Conservation (phyloP, 2,329 filamentous ascomycete species). For the Colletotrichum navitas region DNA sequence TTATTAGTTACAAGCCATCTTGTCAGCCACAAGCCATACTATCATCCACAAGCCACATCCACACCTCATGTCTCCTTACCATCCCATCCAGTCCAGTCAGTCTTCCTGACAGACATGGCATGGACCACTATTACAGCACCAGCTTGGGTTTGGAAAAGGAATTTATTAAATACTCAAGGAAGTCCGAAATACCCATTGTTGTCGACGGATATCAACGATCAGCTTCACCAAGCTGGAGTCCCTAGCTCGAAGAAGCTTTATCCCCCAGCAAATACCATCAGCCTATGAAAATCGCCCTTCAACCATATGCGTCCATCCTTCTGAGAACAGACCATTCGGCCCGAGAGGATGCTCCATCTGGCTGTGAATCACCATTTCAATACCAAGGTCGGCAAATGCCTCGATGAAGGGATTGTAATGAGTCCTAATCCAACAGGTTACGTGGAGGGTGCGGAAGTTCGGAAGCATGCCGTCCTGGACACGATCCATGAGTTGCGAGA, state of each 20-base stretch:
- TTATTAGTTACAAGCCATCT: not conserved
- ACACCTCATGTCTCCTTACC: not conserved
- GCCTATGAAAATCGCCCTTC: no score
- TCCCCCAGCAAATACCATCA: not conserved
- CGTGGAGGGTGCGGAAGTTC: not conserved
- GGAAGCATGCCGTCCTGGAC: not conserved
- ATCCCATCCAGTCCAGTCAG: no score
- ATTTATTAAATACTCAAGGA: not conserved
- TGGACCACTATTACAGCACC: not conserved
- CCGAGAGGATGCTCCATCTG: no score
- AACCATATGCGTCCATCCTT: no score
- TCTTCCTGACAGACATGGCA: not conserved
- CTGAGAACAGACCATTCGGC: no score
- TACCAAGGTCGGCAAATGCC: not conserved
- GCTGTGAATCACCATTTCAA: no score
- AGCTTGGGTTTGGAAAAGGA: not conserved
- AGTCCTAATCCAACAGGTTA: not conserved
- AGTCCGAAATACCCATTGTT: not conserved
- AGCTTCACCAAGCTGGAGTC: not conserved
- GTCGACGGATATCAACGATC: not conserved
- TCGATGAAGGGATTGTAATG: not conserved
- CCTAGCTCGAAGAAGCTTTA: not conserved
- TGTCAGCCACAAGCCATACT: not conserved
- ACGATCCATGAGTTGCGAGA: not conserved
- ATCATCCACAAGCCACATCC: not conserved